These are phyloP conservation scores for Boletus reticuloceps DNA, from an alignment of 768 basidiomycete species.

Conservation along the genomic window DNA sequence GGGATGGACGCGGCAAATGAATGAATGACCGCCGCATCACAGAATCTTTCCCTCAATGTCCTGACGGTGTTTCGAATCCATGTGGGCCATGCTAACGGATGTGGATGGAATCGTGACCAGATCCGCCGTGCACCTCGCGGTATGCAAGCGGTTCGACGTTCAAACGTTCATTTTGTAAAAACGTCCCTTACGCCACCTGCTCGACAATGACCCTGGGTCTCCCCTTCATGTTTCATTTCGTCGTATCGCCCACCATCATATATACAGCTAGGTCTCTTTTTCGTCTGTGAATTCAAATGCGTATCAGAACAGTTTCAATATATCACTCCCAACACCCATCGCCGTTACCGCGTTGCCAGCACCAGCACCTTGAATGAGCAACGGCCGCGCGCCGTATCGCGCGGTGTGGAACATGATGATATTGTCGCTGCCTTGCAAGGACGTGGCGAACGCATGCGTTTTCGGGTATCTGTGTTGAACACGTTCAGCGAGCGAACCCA, in stretches of 20 bases:
- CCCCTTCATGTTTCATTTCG: not conserved
- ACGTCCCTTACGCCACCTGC: not conserved
- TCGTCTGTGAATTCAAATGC: not conserved
- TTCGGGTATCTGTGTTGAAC: conserved; percentile 65
- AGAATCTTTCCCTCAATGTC: not conserved
- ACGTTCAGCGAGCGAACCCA: not conserved
- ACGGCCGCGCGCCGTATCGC: conserved; percentile 81
- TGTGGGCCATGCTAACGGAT: not conserved
- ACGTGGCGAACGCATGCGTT: conserved; percentile 92
- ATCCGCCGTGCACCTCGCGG: not conserved
- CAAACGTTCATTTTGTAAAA: not conserved
- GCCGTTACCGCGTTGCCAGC: conserved; percentile 99
- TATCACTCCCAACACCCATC: conserved; percentile 93
- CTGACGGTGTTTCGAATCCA: not conserved
- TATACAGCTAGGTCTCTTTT: conserved; percentile 3
- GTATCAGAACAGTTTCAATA: conserved; percentile 51
- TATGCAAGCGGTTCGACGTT: conserved; percentile 3
- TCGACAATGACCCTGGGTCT: not conserved
- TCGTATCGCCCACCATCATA: not conserved
- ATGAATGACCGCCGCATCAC: not conserved
- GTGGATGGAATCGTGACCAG: not conserved
- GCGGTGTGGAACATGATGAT: conserved; percentile 97
- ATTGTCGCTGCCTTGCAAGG: conserved; percentile 94
- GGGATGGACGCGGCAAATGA: not conserved
- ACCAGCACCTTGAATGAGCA: conserved; percentile 94